Conservation (phyloP, 305 asterid species). For the Euphrasia arctica region DNA sequence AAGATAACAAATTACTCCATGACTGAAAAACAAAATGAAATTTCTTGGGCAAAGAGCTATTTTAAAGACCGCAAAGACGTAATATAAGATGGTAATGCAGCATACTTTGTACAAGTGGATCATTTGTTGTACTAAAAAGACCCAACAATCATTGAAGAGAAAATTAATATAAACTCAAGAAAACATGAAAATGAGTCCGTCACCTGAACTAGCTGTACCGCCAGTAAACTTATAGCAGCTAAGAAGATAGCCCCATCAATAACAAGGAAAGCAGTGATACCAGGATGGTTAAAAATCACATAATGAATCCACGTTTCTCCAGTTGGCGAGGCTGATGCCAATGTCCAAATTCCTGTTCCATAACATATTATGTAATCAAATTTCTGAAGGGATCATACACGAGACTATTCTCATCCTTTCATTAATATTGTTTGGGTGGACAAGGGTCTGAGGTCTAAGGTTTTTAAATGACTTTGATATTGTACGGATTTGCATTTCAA, state of each 20-base stretch:
- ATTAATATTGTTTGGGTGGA: constrained; percentile 14
- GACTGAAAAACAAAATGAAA: neutral
- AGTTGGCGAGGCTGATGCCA: constrained; percentile 41
- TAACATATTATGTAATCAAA: constrained; percentile 18
- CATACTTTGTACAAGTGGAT: neutral
- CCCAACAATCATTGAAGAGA: constrained; percentile 2
- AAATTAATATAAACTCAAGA: neutral
- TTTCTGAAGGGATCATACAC: constrained; percentile 3
- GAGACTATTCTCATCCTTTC: constrained; percentile 8
- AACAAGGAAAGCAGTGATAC: constrained; percentile 58
- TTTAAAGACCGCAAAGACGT: too few relatives aligned
- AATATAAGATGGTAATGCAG: too few relatives aligned
- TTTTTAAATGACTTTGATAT: constrained; percentile 2
- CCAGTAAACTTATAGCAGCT: constrained; percentile 56
- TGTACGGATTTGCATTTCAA: constrained; percentile 1
- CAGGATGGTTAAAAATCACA: constrained; percentile 62
- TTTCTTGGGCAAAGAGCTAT: too few relatives aligned
- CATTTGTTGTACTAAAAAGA: neutral
- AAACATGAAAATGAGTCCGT: constrained; percentile 26
- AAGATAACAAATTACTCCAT: too few relatives aligned
- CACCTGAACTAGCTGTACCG: constrained; percentile 75
- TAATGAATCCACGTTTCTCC: constrained; percentile 61
- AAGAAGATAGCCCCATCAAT: constrained; percentile 64
- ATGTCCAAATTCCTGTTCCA: constrained; percentile 76
- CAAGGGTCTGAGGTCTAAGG: constrained; percentile 1